Percentiles rank a stretch among this genome's conserved stretches.
phyloP scores from a whole-genome alignment of 768 basidiomycete species.

The Boletus barrowsii region DNA sequence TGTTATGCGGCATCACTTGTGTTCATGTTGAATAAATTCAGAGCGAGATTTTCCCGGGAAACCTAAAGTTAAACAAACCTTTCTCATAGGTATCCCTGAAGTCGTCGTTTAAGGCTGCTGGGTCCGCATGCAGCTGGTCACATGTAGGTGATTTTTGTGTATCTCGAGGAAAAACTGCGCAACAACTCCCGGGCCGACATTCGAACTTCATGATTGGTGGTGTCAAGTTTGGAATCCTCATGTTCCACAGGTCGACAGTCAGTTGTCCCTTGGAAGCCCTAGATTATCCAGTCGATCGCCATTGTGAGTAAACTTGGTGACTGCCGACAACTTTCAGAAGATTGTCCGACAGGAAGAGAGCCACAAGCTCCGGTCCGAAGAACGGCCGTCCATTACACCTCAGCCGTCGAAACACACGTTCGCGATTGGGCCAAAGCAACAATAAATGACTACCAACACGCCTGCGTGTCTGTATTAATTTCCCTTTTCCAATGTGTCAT shows the following conservation, averaged over 20 bases:
- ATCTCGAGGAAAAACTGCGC: neutral
- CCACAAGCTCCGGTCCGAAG: neutral
- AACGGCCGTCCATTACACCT: neutral
- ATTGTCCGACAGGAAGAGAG: neutral
- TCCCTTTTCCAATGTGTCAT: neutral
- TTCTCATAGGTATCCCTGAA: neutral
- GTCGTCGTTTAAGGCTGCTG: no score
- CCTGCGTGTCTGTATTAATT: neutral
- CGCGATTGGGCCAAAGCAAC: neutral
- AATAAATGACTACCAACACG: neutral
- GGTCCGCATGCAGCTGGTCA: no score
- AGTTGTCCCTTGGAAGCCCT: no score
- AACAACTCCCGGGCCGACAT: neutral
- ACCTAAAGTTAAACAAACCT: constrained; percentile 1
- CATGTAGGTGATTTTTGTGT: no score
- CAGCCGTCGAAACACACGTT: neutral
- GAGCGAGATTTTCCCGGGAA: neutral
- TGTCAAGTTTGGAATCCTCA: neutral
- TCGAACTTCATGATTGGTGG: neutral
- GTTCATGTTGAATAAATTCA: neutral
- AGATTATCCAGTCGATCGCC: neutral
- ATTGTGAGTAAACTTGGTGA: neutral
- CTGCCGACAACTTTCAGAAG: constrained; percentile 1
- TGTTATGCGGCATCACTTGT: neutral
- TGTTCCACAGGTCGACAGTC: neutral